phyloP scores from a whole-genome alignment of 768 basidiomycete genomes.

The Suillus subalutaceus region DNA sequence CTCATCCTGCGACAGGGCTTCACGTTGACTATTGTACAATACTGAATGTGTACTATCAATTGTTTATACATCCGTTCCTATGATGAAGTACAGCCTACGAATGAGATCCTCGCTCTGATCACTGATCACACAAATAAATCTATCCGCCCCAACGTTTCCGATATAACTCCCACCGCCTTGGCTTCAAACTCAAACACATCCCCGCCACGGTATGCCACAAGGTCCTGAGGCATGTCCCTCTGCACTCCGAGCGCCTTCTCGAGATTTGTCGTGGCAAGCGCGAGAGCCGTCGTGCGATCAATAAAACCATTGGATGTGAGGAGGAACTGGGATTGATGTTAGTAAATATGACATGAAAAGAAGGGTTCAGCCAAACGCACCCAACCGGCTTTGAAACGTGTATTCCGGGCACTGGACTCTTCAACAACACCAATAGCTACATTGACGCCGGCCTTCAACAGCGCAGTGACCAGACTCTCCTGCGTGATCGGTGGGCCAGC shows the following conservation, averaged over 20 bases:
- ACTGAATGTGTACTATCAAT: too few relatives aligned
- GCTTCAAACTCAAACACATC: conserved; percentile 39
- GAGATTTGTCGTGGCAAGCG: conserved; percentile 43
- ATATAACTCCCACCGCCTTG: conserved; percentile 44
- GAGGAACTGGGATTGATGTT: conserved; percentile 33
- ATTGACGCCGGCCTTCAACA: conserved; percentile 63
- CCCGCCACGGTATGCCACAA: conserved; percentile 42
- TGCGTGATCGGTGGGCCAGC: conserved; percentile 71
- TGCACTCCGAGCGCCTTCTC: conserved; percentile 45
- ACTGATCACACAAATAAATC: conserved; percentile 23
- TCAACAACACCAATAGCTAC: conserved; percentile 57
- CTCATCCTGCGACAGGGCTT: too few relatives aligned
- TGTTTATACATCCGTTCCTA: not conserved
- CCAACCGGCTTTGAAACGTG: conserved; percentile 43
- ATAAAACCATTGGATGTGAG: conserved; percentile 43
- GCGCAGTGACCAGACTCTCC: conserved; percentile 53
- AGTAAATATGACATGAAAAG: not conserved
- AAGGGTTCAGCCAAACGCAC: conserved; percentile 24
- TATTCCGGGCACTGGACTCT: conserved; percentile 33
- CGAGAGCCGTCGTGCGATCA: conserved; percentile 36
- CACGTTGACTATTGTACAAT: too few relatives aligned
- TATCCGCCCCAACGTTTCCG: conserved; percentile 21
- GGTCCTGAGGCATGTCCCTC: conserved; percentile 33
- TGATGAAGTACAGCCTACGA: not conserved
- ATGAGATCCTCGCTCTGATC: not conserved